Evolutionary conservation across 345 rosid genomes (phyloP).

Genomic region (Reutealis trisperma): DNA sequence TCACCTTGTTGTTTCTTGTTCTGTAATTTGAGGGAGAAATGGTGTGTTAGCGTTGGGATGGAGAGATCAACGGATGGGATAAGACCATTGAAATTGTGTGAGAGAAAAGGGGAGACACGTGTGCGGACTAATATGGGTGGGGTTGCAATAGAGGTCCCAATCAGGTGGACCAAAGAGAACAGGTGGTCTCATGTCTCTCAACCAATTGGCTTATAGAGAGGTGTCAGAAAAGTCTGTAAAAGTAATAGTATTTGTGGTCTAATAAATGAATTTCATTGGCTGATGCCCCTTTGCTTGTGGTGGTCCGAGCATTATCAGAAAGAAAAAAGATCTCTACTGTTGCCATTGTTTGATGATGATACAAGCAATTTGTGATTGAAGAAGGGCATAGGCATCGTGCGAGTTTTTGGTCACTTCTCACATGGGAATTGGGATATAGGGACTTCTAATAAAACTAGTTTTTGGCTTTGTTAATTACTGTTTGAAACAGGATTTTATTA

Average conservation of each 20-base stretch:
- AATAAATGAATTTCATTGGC: conserved; percentile 28
- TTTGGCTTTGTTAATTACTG: too few species aligned
- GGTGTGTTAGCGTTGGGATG: neutral
- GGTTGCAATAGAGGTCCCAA: conserved; percentile 13
- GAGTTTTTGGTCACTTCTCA: neutral
- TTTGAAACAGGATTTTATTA: too few species aligned
- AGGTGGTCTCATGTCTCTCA: conserved; percentile 13
- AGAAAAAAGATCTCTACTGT: neutral
- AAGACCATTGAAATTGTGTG: conserved; percentile 19
- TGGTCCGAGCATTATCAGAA: conserved; percentile 22
- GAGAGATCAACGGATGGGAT: conserved; percentile 33
- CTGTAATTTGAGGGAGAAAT: neutral
- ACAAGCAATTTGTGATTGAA: neutral
- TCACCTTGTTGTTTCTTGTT: conserved; percentile 1
- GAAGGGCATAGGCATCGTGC: too few species aligned
- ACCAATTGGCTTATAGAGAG: conserved; percentile 13
- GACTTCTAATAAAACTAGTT: too few species aligned
- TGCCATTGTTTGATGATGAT: neutral
- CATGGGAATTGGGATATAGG: too few species aligned
- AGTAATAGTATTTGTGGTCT: conserved; percentile 16
- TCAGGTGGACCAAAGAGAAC: conserved; percentile 24
- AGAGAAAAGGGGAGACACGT: conserved; percentile 22
- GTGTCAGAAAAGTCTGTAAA: conserved; percentile 25
- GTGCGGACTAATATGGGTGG: conserved; percentile 17
- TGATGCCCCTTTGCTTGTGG: neutral